Evolutionary conservation across 179 eudicot species (phyloP).

Genomic region (Spergularia azorica): DNA sequence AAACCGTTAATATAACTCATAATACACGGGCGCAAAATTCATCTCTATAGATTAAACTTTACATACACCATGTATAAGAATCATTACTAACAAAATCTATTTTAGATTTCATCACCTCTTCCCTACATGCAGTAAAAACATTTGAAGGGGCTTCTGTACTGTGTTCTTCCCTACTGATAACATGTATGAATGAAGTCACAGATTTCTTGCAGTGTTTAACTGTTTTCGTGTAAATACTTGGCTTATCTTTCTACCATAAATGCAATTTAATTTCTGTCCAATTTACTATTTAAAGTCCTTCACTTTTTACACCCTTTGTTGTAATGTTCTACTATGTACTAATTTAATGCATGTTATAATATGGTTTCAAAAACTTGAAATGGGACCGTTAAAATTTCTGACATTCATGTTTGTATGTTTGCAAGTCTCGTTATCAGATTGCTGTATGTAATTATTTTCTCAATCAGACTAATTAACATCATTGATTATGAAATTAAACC

Average conservation of each 20-base stretch:
- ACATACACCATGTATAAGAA: too few relatives aligned
- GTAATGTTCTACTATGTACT: not conserved
- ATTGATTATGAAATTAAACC: too few relatives aligned
- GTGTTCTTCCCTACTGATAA: not conserved
- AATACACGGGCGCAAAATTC: too few relatives aligned
- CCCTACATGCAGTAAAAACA: not conserved
- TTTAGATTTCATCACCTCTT: too few relatives aligned
- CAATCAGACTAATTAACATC: too few relatives aligned
- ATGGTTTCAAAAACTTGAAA: not conserved
- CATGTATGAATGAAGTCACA: constrained; percentile 10
- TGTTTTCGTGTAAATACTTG: not conserved
- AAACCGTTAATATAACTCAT: too few relatives aligned
- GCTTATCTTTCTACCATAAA: constrained; percentile 7
- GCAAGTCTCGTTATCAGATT: not conserved
- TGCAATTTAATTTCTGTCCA: constrained; percentile 4
- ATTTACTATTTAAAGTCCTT: not conserved
- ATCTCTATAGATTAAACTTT: too few relatives aligned
- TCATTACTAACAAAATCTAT: too few relatives aligned
- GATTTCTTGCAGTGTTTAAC: constrained; percentile 8
- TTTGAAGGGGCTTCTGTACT: not conserved
- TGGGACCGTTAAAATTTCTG: constrained; percentile 2
- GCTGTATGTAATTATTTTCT: not conserved
- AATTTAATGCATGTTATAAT: constrained; percentile 1
- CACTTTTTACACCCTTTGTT: not conserved
- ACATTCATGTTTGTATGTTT: not conserved